Percentiles rank a stretch among this genome's conserved stretches.
Evolutionary conservation across 116 monocot species (phyloP).

Genomic region (Iris pallida): DNA sequence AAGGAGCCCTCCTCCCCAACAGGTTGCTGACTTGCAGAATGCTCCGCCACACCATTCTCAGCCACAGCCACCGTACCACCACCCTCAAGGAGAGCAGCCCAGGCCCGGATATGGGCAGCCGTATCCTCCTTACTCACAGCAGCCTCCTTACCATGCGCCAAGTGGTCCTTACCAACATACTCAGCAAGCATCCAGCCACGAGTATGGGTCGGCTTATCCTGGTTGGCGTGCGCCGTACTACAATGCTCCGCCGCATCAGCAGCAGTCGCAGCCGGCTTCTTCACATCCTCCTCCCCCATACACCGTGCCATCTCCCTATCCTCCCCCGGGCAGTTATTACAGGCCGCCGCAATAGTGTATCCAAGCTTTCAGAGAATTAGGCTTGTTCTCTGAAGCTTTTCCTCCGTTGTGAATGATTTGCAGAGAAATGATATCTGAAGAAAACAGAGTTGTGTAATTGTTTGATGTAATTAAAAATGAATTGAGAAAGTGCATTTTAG

Average conservation of each 20-base stretch:
- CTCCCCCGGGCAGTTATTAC: slow-evolving; percentile 54
- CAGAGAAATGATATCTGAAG: no score
- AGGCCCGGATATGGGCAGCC: slow-evolving; percentile 53
- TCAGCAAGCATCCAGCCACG: slow-evolving; percentile 35
- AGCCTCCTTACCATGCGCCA: slow-evolving; percentile 26
- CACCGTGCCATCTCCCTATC: slow-evolving; percentile 38
- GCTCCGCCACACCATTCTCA: slow-evolving; percentile 15
- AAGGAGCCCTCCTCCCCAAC: slow-evolving; percentile 21
- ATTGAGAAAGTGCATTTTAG: no score
- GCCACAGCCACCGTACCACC: slow-evolving; percentile 30
- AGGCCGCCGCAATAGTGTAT: slow-evolving; percentile 39
- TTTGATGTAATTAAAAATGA: no score
- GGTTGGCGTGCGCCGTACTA: slow-evolving; percentile 79
- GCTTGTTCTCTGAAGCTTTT: no score
- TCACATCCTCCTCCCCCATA: slow-evolving; percentile 45
- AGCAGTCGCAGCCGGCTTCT: slow-evolving; percentile 22
- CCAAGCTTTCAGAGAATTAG: no score
- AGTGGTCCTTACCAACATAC: slow-evolving; percentile 46
- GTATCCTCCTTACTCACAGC: slow-evolving; percentile 36
- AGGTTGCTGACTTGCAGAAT: slow-evolving; percentile 2
- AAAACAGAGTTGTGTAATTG: no score
- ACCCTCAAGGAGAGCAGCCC: slow-evolving; percentile 29
- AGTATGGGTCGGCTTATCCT: slow-evolving; percentile 71
- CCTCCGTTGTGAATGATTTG: no score
- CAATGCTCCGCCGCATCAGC: slow-evolving; percentile 44